phyloP scores from a whole-genome alignment of 371 early-diverging fungal species.

The Circinella minor region DNA sequence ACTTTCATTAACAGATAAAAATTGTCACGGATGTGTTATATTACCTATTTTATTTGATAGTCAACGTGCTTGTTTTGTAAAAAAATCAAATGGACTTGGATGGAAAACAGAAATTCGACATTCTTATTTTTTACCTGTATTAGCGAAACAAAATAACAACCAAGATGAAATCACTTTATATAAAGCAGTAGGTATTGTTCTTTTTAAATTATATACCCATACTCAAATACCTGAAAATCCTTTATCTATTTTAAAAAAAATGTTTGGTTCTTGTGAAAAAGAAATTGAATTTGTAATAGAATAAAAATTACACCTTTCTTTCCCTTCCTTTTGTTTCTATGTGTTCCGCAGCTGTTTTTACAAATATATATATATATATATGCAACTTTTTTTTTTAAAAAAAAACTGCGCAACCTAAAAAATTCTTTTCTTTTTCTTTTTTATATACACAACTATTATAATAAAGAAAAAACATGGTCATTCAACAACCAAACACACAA shows the following conservation, averaged over 20 bases:
- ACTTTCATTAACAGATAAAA: neutral
- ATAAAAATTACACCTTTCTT: neutral
- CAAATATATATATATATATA: too few relatives aligned
- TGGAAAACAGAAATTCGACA: neutral
- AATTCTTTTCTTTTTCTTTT: neutral
- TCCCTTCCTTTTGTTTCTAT: neutral
- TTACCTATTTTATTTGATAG: neutral
- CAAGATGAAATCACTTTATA: neutral
- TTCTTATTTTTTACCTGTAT: constrained; percentile 1
- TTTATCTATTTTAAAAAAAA: neutral
- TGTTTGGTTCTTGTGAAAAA: neutral
- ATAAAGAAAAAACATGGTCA: constrained; percentile 36
- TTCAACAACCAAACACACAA: constrained; percentile 55
- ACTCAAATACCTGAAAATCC: neutral
- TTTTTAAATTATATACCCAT: neutral
- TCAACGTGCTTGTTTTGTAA: neutral
- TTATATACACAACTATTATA: neutral
- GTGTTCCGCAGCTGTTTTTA: neutral
- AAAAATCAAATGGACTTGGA: neutral
- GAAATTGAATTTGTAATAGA: neutral
- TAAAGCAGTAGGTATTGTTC: neutral
- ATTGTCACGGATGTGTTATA: neutral
- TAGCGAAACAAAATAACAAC: neutral
- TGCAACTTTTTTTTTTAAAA: too few relatives aligned
- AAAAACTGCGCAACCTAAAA: constrained; percentile 1